Base-by-base conservation (phyloP, 75 land plant species). In the Adiantum capillusveneris region DNA sequence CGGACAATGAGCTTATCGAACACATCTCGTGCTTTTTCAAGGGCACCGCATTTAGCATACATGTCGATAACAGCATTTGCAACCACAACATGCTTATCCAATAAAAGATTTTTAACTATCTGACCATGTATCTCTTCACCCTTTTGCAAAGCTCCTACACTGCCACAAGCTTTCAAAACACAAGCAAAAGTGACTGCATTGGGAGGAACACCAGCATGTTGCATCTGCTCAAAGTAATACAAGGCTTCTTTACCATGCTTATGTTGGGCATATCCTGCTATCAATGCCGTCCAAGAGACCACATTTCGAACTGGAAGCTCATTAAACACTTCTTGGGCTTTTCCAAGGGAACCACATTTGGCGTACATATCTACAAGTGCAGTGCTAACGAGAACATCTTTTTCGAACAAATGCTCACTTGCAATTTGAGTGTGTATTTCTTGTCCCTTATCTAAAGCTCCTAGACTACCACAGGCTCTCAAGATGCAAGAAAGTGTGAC, bases 201-300 rank as follows among this genome's bases (percentile, higher is more conserved):
- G 5, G 84, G 77, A 22, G 25, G 46, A 26, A 76, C 48, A 31
- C 58, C 45, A 1, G 37, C 58, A 18, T 17, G 63, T 52, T 52
- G 62, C 85, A 82, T 78, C 22, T 42, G 62, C 11, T 64, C 18
- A 62, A 70, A 82, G 12, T 64, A 57, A 21, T 19, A 24, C 63
- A 82, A 54, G 22, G 67, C 78, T 9, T 34, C 7, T 9, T 34
- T 9, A 34, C 9, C 37, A 34, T 34, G 7, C 37, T 9, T 9
- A 34, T 34, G 37, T 34, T 34, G 37, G 7, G 9, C 22, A 52
- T 72, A 79, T 12, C 73, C 81, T 65, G 71, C 60, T 58, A 82
- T 71, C 69, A 82, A 53, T 34, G 75, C 71, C 30, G 74, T 82
- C 85, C 85, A 82, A 29, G 72, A 79, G 25, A 79, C 82, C 9